phyloP scores from a whole-genome alignment of 2,329 filamentous ascomycete species.

The Alternaria atra region DNA sequence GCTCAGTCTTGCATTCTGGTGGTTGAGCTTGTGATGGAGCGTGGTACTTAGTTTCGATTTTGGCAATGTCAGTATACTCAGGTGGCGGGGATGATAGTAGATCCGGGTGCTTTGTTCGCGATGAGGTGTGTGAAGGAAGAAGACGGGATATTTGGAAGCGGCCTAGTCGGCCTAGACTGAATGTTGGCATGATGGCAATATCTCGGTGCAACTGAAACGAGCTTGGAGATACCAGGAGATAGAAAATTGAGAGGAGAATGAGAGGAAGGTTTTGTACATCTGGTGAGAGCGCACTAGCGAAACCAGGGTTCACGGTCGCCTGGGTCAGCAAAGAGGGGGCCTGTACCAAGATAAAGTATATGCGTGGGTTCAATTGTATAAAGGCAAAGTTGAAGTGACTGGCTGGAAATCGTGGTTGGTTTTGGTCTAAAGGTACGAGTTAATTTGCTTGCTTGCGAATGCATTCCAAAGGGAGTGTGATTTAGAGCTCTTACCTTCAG shows the following conservation, averaged over 20 bases:
- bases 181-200: background rate
- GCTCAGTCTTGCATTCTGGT: slow-evolving; percentile 1
- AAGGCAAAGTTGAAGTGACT: background rate
- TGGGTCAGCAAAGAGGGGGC: background rate
- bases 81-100: background rate
- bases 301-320: slow-evolving; percentile 2
- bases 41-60: background rate
- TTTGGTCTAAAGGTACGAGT: background rate
- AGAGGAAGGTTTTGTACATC: background rate
- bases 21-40: slow-evolving; percentile 1
- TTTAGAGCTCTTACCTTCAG: background rate
- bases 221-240: background rate
- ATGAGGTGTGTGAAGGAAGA: background rate
- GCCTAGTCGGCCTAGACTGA: slow-evolving; percentile 2
- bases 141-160: slow-evolving; percentile 4
- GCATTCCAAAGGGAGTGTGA: background rate
- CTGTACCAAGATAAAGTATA: slow-evolving; percentile 1
- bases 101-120: background rate
- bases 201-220: background rate
- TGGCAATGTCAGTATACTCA: background rate
- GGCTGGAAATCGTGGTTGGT: background rate
- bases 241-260: background rate
- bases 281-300: background rate
- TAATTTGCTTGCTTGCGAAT: background rate
- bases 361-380: background rate